Conservation (phyloP, 2,329 filamentous ascomycete genomes). For the Thielaviopsis musarum region DNA sequence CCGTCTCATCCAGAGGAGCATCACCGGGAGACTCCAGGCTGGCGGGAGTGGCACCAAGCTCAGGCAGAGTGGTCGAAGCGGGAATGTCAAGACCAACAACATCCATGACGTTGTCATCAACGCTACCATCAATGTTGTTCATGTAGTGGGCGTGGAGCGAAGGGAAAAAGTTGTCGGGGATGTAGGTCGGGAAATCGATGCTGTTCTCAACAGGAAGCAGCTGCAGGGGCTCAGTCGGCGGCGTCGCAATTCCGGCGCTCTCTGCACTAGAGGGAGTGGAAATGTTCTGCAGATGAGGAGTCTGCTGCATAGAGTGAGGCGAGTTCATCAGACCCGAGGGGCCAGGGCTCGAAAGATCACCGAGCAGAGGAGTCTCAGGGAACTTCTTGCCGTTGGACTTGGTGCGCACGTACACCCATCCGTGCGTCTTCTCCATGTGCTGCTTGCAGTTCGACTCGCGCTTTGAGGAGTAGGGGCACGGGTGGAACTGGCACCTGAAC, state of each 20-base stretch:
- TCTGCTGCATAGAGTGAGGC: conserved; percentile 31
- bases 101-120: conserved; percentile 16
- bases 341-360: conserved; percentile 12
- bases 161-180: conserved; percentile 28
- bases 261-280: conserved; percentile 43
- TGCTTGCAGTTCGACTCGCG: conserved; percentile 95
- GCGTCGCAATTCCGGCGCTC: conserved; percentile 31
- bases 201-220: conserved; percentile 19
- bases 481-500: conserved; percentile 67
- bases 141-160: conserved; percentile 17
- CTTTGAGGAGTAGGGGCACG: conserved; percentile 88
- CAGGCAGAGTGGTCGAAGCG: conserved; percentile 2
- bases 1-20: conserved; percentile 28
- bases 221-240: conserved; percentile 30
- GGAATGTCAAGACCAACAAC: conserved; percentile 11
- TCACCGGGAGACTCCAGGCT: conserved; percentile 8
- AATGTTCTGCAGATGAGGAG: conserved; percentile 43
- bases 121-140: conserved; percentile 25
- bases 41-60: conserved; percentile 8
- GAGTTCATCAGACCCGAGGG: conserved; percentile 20
- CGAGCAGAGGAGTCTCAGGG: background rate
- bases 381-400: conserved; percentile 71
- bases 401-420: conserved; percentile 77
- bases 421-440: conserved; percentile 95
- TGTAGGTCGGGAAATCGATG: conserved; percentile 33